Evolutionary conservation across 306 rosid genomes (phyloP).

Genomic region (Amphicarpaea edgeworthii): DNA sequence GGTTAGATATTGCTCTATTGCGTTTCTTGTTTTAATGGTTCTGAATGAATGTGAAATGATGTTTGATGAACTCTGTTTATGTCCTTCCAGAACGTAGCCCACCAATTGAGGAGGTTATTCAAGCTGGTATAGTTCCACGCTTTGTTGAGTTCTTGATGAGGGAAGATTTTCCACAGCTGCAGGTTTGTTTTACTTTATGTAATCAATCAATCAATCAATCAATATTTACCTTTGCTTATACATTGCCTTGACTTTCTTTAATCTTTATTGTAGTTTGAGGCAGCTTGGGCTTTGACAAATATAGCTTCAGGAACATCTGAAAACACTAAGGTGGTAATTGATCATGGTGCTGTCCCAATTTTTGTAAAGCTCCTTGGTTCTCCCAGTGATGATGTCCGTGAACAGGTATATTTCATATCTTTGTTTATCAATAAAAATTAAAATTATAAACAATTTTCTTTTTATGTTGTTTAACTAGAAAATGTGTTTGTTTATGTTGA

Average conservation of each 20-base stretch:
- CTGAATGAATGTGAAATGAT: not conserved
- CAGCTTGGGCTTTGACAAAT: slow-evolving; percentile 95
- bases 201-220: no score
- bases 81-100: slow-evolving; percentile 71
- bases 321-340: slow-evolving; percentile 88
- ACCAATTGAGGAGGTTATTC: slow-evolving; percentile 93
- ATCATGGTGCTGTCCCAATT: slow-evolving; percentile 87
- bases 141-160: slow-evolving; percentile 85
- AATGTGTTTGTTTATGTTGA: slow-evolving; percentile 1
- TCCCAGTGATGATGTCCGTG: slow-evolving; percentile 91
- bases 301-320: slow-evolving; percentile 98
- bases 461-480: not conserved
- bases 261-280: slow-evolving; percentile 75
- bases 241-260: slow-evolving; percentile 24
- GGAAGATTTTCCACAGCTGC: slow-evolving; percentile 88
- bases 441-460: not conserved
- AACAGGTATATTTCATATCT: slow-evolving; percentile 51
- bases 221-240: not conserved
- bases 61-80: not conserved
- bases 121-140: slow-evolving; percentile 91
- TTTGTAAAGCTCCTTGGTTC: slow-evolving; percentile 89
- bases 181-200: slow-evolving; percentile 53
- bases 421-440: not conserved
- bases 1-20: slow-evolving; percentile 55
- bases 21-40: not conserved